phyloP scores from a whole-genome alignment of 1,284 basidiomycete species.

The Irpex sp. region DNA sequence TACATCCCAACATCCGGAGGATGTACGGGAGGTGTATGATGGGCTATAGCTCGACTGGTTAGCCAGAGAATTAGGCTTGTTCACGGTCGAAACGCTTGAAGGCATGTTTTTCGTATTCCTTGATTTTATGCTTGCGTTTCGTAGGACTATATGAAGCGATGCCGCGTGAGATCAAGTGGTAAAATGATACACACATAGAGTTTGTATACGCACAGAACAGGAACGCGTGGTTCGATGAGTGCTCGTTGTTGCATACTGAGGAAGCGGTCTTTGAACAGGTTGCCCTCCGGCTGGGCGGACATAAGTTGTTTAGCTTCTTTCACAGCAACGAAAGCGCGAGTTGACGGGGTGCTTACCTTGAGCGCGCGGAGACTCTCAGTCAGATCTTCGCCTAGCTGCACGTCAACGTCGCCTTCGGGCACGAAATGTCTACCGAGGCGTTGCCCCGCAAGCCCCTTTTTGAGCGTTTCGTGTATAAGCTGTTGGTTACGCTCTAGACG shows the following conservation, averaged over 20 bases:
- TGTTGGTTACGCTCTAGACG: slow-evolving; percentile 36
- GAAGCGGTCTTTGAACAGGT: slow-evolving; percentile 89
- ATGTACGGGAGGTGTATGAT: too few relatives aligned
- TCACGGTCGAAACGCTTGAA: slow-evolving; percentile 75
- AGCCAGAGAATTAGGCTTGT: not conserved
- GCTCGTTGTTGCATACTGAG: slow-evolving; percentile 78
- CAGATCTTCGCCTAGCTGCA: slow-evolving; percentile 91
- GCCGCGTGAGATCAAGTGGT: not conserved
- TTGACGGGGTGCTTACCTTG: slow-evolving; percentile 53
- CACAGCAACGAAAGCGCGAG: not conserved
- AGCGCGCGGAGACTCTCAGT: slow-evolving; percentile 83
- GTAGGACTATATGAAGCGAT: slow-evolving; percentile 42
- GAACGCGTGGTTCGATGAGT: slow-evolving; percentile 71
- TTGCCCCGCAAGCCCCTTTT: slow-evolving; percentile 60
- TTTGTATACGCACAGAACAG: slow-evolving; percentile 58
- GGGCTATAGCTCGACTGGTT: not conserved
- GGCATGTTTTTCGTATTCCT: slow-evolving; percentile 87
- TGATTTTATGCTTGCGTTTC: slow-evolving; percentile 52
- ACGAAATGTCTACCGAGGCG: slow-evolving; percentile 79
- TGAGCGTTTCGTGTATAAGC: slow-evolving; percentile 40
- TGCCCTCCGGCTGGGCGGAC: slow-evolving; percentile 77
- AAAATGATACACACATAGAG: not conserved
- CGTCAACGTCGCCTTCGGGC: slow-evolving; percentile 66
- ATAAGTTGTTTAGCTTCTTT: slow-evolving; percentile 1
- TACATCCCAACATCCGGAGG: too few relatives aligned